Conservation (phyloP, 2,329 filamentous ascomycete genomes). For the Atkinsonella hypoxylon region DNA sequence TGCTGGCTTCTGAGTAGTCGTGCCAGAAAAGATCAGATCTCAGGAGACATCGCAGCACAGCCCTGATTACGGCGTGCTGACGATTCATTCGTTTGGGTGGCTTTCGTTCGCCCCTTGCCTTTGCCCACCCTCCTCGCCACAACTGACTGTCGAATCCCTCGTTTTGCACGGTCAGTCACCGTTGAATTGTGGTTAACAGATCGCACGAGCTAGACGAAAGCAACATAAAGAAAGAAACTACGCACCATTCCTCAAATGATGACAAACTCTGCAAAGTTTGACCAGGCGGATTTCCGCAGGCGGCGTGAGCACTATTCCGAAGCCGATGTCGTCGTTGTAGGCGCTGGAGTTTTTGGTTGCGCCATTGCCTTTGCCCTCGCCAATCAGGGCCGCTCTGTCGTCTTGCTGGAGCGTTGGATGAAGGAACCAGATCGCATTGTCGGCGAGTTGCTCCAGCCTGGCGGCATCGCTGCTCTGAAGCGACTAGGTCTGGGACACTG, state of each 20-base stretch:
- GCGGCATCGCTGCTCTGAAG: constrained; percentile 69
- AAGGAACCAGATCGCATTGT: constrained; percentile 94
- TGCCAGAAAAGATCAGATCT: neutral
- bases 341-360: constrained; percentile 82
- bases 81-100: neutral
- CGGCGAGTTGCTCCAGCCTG: constrained; percentile 87
- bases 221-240: neutral
- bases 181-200: neutral
- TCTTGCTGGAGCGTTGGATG: constrained; percentile 78
- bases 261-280: constrained; percentile 1
- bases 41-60: neutral
- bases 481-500: constrained; percentile 72
- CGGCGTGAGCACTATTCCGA: constrained; percentile 45
- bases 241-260: neutral
- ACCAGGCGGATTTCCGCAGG: constrained; percentile 27
- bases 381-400: constrained; percentile 79
- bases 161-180: neutral
- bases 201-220: neutral
- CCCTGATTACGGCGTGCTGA: neutral
- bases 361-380: constrained; percentile 75
- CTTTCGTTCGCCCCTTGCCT: neutral
- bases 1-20: neutral
- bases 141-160: neutral
- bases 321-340: constrained; percentile 81
- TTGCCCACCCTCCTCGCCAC: neutral